Evolutionary conservation across 108 stramenopile species (phyloP), one percentile per base, ranked within the genome.

Genomic region (Thalassiosira profunda): DNA sequence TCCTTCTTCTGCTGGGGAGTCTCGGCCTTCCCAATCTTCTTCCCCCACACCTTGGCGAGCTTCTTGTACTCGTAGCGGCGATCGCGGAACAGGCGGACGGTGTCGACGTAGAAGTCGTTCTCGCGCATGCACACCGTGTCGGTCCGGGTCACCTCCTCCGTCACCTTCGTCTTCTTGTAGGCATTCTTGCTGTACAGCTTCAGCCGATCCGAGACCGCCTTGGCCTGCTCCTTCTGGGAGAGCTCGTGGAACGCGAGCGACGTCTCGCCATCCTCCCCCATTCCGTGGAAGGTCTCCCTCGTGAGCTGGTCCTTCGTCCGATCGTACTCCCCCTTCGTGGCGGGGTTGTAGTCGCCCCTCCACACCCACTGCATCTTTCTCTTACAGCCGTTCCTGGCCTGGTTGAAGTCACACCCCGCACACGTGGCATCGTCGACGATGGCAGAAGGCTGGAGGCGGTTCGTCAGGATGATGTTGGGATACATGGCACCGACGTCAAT

Each of bases 401-500:
- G 93, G 78, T 99, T 99, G 79, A 91, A 99, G 57, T 98, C 97
- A 68, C 99, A 99, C 4, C 96, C 82, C 2, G 99, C 99, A 75
- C 99, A 99, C 21, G 80, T 93, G 21, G 91, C 87, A 69, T 97
- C 94, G 70, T 97, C 82, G 14, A 98, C 98, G 33, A 99, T 98
- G 21, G 99, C 96, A 66, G 91, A 83, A 6, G 98, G 98, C 83
- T 99, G 99, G 42, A 99, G 80, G 8, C 99, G 94, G 69, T 99
- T 99, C 17, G 98, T 97, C 25, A 99, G 65, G 70, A 99, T 99
- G 65, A 99, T 99, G 84, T 99, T 99, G 48, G 99, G 99, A 81
- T 99, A 99, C 99, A 99, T 99, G 26, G 99, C 99, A 31, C 95
- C 98, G 4, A 99, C 99, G 74, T 99, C 99, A 65, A 90, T 84